Conservation (phyloP, 73 alveolate species). For the Paramecium sexaurelia region DNA sequence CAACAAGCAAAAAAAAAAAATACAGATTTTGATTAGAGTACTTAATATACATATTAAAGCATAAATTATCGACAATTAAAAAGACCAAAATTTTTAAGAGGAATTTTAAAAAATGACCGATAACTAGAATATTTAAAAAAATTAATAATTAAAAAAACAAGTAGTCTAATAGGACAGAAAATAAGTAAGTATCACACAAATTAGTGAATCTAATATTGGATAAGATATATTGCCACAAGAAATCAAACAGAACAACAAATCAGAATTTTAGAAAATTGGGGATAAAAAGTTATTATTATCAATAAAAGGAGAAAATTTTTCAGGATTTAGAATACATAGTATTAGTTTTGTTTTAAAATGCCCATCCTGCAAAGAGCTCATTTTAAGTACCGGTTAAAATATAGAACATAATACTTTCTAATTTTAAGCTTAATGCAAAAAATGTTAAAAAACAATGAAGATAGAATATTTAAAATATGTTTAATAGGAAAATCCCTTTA, state of each 20-base stretch:
- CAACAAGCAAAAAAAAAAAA: no score
- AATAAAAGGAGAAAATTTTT: background rate
- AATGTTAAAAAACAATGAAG: background rate
- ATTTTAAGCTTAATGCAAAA: background rate
- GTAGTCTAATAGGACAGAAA: background rate
- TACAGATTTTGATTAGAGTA: no score
- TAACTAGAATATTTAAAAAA: background rate
- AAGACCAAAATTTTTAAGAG: background rate
- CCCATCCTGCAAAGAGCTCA: background rate
- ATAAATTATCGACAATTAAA: background rate
- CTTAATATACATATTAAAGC: no score
- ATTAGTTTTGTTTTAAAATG: background rate
- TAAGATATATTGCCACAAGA: background rate
- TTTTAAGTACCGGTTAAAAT: background rate
- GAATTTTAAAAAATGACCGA: background rate
- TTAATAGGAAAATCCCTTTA: background rate
- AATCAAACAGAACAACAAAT: background rate
- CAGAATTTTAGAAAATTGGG: background rate
- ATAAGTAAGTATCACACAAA: background rate
- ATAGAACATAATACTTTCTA: background rate
- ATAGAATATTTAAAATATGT: background rate
- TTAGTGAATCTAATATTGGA: background rate
- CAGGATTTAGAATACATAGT: background rate
- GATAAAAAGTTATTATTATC: background rate
- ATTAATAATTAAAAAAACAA: background rate